These are phyloP conservation scores for Melocanna baccifera DNA, from an alignment of 176 grass and related monocot species.

Conservation along the genomic window DNA sequence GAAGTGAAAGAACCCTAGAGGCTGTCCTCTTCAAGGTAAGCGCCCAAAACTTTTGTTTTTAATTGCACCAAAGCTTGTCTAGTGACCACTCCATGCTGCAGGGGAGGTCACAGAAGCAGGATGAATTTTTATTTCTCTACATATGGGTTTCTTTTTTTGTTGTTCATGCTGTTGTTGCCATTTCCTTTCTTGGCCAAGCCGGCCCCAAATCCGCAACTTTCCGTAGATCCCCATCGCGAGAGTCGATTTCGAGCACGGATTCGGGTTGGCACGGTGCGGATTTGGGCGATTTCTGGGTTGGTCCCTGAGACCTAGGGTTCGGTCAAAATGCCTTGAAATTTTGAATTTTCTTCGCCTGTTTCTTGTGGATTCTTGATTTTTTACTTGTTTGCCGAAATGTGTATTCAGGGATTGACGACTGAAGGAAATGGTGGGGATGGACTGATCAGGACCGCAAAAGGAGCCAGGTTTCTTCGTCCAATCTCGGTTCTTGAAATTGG, in stretches of 20 bases:
- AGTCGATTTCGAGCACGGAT: neutral
- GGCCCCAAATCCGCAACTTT: neutral
- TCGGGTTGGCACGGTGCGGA: neutral
- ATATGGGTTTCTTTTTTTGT: neutral
- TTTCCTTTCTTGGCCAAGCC: constrained; percentile 15
- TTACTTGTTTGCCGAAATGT: constrained; percentile 13
- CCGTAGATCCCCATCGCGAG: constrained; percentile 3
- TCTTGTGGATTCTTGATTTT: neutral
- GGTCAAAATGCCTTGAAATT: constrained; percentile 7
- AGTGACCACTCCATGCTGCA: constrained; percentile 12
- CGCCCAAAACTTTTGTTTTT: constrained; percentile 10
- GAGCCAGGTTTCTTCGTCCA: neutral
- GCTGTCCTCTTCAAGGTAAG: constrained; percentile 52
- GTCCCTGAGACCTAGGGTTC: constrained; percentile 35
- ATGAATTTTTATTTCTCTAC: constrained; percentile 11
- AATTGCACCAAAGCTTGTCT: neutral
- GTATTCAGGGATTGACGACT: constrained; percentile 22
- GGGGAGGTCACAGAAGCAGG: neutral
- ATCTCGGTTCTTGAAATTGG: constrained; percentile 24
- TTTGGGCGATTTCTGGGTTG: neutral
- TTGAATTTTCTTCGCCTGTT: neutral
- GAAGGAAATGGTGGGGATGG: constrained; percentile 26
- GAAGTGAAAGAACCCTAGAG: constrained; percentile 48
- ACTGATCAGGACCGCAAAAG: constrained; percentile 32
- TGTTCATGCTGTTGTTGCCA: neutral